Evolutionary conservation across 2,329 filamentous ascomycete genomes (phyloP).

Genomic region (Rutstroemia sydowiana): DNA sequence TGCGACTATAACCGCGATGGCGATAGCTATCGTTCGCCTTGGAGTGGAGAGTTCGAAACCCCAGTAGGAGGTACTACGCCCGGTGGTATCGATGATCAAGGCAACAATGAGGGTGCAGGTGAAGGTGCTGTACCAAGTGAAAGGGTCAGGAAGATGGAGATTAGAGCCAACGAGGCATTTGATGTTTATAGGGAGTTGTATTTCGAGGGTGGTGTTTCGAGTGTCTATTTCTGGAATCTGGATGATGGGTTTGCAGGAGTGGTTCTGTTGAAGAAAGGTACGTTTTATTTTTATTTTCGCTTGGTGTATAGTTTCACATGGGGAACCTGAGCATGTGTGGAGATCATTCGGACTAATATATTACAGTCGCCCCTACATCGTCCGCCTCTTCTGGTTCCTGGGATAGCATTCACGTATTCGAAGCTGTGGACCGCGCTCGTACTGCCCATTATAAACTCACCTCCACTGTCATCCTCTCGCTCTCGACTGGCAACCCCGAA

Average conservation of each 20-base stretch:
- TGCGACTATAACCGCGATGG: slow-evolving; percentile 99
- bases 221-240: slow-evolving; percentile 96
- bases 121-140: slow-evolving; percentile 87
- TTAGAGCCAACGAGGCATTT: slow-evolving; percentile 91
- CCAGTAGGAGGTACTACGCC: slow-evolving; percentile 61
- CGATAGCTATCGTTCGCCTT: slow-evolving; percentile 95
- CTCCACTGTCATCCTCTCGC: slow-evolving; percentile 87
- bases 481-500: slow-evolving; percentile 59
- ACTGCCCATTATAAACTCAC: slow-evolving; percentile 97
- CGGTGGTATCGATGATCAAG: slow-evolving; percentile 42
- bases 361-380: slow-evolving; percentile 56
- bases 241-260: slow-evolving; percentile 97
- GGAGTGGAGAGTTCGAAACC: slow-evolving; percentile 97
- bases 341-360: too few relatives aligned
- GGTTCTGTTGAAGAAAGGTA: slow-evolving; percentile 89
- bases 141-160: slow-evolving; percentile 84
- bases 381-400: slow-evolving; percentile 71
- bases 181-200: slow-evolving; percentile 96
- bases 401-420: slow-evolving; percentile 99
- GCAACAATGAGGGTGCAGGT: slow-evolving; percentile 51
- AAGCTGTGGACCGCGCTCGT: slow-evolving; percentile 86
- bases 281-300: background rate
- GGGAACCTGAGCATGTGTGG: too few relatives aligned
- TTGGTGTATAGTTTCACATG: too few relatives aligned
- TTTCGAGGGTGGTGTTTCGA: slow-evolving; percentile 92